A percentile compares a stretch with the other conserved stretches of the same genome.
Evolutionary conservation across 352 stramenopile species (phyloP).

Genomic region (Phytopythium vexans): DNA sequence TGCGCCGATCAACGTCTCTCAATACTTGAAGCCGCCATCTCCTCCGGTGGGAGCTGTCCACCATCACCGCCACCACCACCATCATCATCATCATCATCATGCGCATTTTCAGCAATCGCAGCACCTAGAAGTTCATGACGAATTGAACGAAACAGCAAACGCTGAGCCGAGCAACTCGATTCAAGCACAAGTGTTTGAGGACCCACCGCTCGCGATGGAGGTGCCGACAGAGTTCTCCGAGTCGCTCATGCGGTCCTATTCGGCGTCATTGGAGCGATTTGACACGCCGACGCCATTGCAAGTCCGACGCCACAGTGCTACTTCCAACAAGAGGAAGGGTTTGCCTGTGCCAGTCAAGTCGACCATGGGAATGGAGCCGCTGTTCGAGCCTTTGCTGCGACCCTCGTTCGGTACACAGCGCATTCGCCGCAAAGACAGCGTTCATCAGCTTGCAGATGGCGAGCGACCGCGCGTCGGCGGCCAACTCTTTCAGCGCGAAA

Average conservation of each 20-base stretch:
- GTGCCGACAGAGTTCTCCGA: constrained; percentile 20
- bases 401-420: constrained; percentile 63
- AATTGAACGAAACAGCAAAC: background rate
- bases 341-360: constrained; percentile 30
- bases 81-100: constrained; percentile 12
- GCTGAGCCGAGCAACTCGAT: background rate
- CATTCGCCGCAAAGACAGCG: constrained; percentile 13
- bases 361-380: constrained; percentile 59
- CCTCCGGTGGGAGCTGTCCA: background rate
- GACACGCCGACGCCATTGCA: background rate
- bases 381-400: constrained; percentile 76
- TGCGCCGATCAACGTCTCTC: constrained; percentile 43
- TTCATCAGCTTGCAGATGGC: background rate
- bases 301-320: background rate
- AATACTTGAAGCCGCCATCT: constrained; percentile 32
- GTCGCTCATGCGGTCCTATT: constrained; percentile 25
- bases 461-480: no score
- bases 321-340: constrained; percentile 1
- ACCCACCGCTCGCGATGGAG: constrained; percentile 13
- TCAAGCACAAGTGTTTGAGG: constrained; percentile 3
- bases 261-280: background rate
- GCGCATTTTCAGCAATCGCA: no score
- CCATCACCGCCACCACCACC: constrained; percentile 11
- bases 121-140: constrained; percentile 2
- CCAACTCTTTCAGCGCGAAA: no score